Conservation (phyloP, 805 yeast species). For the Candida coquimbonensis region DNA sequence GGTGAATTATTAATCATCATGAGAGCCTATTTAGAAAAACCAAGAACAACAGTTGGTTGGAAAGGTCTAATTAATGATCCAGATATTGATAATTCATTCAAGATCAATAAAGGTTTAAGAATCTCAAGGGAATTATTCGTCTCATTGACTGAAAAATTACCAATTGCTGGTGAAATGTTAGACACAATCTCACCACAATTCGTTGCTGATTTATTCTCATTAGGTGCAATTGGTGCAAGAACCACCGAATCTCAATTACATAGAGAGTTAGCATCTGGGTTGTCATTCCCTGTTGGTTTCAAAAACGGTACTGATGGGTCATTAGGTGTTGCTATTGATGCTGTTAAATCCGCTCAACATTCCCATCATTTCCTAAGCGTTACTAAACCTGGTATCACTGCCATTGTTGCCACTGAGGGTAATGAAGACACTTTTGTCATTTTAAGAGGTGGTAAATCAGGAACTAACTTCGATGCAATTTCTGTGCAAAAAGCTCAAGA, state of each 20-base stretch:
- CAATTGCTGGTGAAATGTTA: conserved; percentile 96
- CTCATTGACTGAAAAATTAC: conserved; percentile 73
- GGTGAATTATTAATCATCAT: conserved; percentile 80
- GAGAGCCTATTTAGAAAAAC: conserved; percentile 98
- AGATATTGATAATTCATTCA: conserved; percentile 85
- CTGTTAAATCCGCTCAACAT: conserved; percentile 84
- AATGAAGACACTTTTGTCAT: conserved; percentile 86
- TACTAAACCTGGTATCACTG: conserved; percentile 93
- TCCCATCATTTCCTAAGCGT: conserved; percentile 94
- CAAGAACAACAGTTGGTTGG: conserved; percentile 99
- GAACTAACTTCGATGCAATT: conserved; percentile 81
- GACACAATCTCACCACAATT: conserved; percentile 97
- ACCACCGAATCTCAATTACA: conserved; percentile 97
- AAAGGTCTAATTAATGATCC: conserved; percentile 97
- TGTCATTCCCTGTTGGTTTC: conserved; percentile 97
- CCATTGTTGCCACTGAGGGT: conserved; percentile 94
- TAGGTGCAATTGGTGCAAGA: conserved; percentile 99
- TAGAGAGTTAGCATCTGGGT: conserved; percentile 93
- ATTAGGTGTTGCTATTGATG: conserved; percentile 90
- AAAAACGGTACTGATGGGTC: conserved; percentile 98
- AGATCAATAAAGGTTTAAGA: conserved; percentile 90
- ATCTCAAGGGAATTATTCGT: conserved; percentile 83
- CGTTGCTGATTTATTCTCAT: conserved; percentile 83
- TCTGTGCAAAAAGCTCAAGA: conserved; percentile 62
- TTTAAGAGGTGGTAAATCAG: conserved; percentile 90